Conservation (phyloP, 192 early-diverging fungal genomes). For the Geosiphon pyriformis region DNA sequence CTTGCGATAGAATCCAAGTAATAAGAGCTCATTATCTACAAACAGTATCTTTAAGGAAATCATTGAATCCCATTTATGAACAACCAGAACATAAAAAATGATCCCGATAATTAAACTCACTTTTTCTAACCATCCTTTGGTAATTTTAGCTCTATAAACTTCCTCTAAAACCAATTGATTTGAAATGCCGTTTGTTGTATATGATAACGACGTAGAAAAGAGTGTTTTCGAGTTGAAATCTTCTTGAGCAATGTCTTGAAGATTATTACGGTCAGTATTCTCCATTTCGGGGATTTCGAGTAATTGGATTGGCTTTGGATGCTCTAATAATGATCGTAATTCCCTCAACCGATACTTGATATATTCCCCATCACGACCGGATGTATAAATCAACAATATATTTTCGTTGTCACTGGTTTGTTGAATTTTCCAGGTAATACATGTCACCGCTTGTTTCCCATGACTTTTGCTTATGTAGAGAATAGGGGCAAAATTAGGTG, state of each 20-base stretch:
- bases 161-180: slow-evolving; percentile 40
- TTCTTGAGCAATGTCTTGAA: background rate
- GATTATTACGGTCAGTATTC: slow-evolving; percentile 6
- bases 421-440: slow-evolving; percentile 29
- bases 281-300: slow-evolving; percentile 4
- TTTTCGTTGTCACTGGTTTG: slow-evolving; percentile 26
- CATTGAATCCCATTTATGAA: background rate
- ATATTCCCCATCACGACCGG: slow-evolving; percentile 64
- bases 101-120: slow-evolving; percentile 7
- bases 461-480: slow-evolving; percentile 39
- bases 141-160: slow-evolving; percentile 57
- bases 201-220: background rate
- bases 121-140: slow-evolving; percentile 71
- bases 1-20: slow-evolving; percentile 71
- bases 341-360: slow-evolving; percentile 42
- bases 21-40: slow-evolving; percentile 48
- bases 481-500: slow-evolving; percentile 23
- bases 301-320: slow-evolving; percentile 4
- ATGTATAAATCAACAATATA: slow-evolving; percentile 47
- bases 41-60: slow-evolving; percentile 24
- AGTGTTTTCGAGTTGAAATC: background rate
- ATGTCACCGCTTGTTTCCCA: slow-evolving; percentile 45
- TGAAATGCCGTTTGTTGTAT: background rate
- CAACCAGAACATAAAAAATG: background rate
- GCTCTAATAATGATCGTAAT: background rate